These are phyloP conservation scores for Venustampulla echinocandica DNA, from an alignment of 495 filamentous ascomycete species.

Conservation along the genomic window DNA sequence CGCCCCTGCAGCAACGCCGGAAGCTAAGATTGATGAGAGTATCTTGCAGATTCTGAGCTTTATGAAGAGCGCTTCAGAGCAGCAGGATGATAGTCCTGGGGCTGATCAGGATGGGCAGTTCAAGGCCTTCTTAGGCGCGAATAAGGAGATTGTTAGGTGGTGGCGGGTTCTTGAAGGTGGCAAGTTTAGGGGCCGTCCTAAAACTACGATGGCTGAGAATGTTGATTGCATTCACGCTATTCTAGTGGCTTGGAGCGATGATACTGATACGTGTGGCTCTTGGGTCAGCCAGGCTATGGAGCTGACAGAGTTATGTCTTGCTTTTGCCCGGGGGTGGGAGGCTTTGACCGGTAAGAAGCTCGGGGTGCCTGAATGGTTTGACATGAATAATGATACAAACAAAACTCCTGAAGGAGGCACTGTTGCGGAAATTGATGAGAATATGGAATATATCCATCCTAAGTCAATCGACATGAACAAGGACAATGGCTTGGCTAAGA, in stretches of 20 bases:
- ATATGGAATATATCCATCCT: background rate
- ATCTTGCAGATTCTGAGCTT: background rate
- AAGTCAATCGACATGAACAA: background rate
- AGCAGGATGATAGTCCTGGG: background rate
- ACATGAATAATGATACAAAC: background rate
- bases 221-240: slow-evolving; percentile 3
- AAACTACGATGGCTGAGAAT: background rate
- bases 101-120: background rate
- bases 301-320: background rate
- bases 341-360: background rate
- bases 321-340: background rate
- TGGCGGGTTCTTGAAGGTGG: background rate
- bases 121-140: background rate
- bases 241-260: background rate
- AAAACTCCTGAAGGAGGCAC: background rate
- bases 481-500: too few species aligned
- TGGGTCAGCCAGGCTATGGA: background rate
- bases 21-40: slow-evolving; percentile 1
- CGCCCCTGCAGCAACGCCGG: background rate
- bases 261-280: background rate
- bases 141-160: background rate
- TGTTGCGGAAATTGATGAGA: background rate
- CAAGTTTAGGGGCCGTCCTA: background rate
- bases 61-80: background rate
- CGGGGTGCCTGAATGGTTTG: background rate